phyloP scores from a whole-genome alignment of 176 grass and related monocot species.

The sorghum (Sorghum bicolor) region DNA sequence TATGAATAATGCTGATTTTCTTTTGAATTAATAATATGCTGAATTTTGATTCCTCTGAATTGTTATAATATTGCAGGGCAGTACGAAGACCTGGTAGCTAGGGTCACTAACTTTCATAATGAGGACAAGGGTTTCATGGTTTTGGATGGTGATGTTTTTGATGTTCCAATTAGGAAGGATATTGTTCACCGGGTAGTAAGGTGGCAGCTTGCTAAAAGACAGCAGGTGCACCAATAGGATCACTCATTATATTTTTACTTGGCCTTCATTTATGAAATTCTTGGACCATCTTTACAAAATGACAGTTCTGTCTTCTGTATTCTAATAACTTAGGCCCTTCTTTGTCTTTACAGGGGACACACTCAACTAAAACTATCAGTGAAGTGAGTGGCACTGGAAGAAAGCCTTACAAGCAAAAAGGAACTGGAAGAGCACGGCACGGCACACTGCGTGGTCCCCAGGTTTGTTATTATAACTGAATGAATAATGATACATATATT shows the following conservation, averaged over 20 bases:
- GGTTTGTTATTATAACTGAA: conserved; percentile 37
- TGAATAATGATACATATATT: not conserved
- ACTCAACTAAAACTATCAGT: conserved; percentile 91
- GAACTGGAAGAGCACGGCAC: conserved; percentile 89
- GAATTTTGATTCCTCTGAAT: not conserved
- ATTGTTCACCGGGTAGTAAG: conserved; percentile 87
- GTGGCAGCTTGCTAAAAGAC: conserved; percentile 98
- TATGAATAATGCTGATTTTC: not conserved
- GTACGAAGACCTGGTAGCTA: conserved; percentile 80
- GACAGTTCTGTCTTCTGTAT: not conserved
- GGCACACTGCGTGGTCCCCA: conserved; percentile 83
- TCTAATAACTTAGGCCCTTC: not conserved
- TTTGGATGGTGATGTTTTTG: conserved; percentile 94
- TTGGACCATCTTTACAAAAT: not conserved
- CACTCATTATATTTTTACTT: not conserved
- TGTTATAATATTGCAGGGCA: conserved; percentile 50
- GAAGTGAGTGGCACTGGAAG: conserved; percentile 91
- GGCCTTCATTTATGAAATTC: not conserved
- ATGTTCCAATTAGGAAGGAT: conserved; percentile 92
- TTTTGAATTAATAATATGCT: not conserved
- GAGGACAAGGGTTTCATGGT: conserved; percentile 93
- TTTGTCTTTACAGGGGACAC: conserved; percentile 63
- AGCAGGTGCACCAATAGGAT: conserved; percentile 52
- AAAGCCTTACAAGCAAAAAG: conserved; percentile 89
- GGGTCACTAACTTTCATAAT: conserved; percentile 77